These are phyloP conservation scores for Pythium insidiosum DNA, from an alignment of 352 stramenopile species.

Conservation along the genomic window DNA sequence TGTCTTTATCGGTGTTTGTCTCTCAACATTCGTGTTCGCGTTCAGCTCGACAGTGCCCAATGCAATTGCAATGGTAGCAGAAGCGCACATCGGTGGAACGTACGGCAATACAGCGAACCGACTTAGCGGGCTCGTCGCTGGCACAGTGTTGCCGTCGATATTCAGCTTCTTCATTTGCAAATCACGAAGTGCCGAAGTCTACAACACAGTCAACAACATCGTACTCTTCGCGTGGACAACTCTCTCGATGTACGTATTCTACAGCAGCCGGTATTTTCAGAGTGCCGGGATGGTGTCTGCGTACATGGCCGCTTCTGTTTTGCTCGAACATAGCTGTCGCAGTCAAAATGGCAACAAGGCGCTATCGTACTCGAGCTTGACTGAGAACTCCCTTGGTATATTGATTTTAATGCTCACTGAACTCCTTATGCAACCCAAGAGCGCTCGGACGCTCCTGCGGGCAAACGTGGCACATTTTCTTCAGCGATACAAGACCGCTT, in stretches of 20 bases:
- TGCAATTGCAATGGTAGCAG: conserved; percentile 61
- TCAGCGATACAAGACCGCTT: conserved; percentile 28
- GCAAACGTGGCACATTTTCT: conserved; percentile 43
- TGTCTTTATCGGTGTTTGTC: conserved; percentile 45
- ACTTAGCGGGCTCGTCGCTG: conserved; percentile 52
- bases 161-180: conserved; percentile 71
- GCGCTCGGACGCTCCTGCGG: conserved; percentile 37
- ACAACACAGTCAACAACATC: conserved; percentile 55
- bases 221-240: conserved; percentile 54
- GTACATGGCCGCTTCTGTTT: conserved; percentile 50
- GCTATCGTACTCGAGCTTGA: conserved; percentile 54
- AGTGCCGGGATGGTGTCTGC: conserved; percentile 60
- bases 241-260: conserved; percentile 68
- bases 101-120: conserved; percentile 67
- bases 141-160: conserved; percentile 62
- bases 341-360: conserved; percentile 9
- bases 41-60: conserved; percentile 60
- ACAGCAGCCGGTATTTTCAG: conserved; percentile 40
- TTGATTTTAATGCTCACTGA: conserved; percentile 60
- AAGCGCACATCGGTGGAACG: conserved; percentile 57
- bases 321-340: conserved; percentile 43
- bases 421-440: conserved; percentile 32
- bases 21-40: conserved; percentile 62
- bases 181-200: conserved; percentile 20
- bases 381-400: conserved; percentile 62